These are phyloP conservation scores for Naganishia sp. DNA, from an alignment of 1,284 basidiomycete species.

Conservation along the genomic window DNA sequence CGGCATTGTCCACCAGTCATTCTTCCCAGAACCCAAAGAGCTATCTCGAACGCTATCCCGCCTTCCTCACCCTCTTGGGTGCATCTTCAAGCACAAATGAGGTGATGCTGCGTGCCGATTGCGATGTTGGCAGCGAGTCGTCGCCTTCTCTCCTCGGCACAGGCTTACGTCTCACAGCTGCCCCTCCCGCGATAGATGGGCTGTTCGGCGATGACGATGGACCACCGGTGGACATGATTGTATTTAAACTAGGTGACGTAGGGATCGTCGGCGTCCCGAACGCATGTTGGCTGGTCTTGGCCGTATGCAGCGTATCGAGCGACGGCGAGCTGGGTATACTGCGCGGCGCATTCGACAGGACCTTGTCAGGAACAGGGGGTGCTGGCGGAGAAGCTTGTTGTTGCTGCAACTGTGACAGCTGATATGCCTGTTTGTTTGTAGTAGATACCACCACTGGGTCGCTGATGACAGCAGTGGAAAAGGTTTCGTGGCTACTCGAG, in stretches of 20 bases:
- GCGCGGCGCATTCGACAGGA: not conserved
- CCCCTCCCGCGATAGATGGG: conserved; percentile 1
- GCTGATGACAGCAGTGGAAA: conserved; percentile 4
- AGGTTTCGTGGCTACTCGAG: not conserved
- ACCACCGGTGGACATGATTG: conserved; percentile 7
- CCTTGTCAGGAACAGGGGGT: not conserved
- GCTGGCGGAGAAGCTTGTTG: conserved; percentile 21
- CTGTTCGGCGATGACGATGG: conserved; percentile 7
- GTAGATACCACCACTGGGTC: conserved; percentile 20
- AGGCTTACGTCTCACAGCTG: conserved; percentile 37
- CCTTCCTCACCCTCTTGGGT: conserved; percentile 36
- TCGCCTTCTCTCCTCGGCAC: conserved; percentile 35
- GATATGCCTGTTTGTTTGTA: conserved; percentile 17
- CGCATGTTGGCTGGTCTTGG: not conserved
- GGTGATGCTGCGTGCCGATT: conserved; percentile 39
- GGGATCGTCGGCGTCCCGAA: conserved; percentile 12
- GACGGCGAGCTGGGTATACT: conserved; percentile 13
- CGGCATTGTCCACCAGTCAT: too few relatives aligned
- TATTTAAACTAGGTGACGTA: conserved; percentile 14
- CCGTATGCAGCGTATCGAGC: conserved; percentile 18
- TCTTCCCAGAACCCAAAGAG: not conserved
- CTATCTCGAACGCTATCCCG: not conserved
- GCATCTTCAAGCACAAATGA: conserved; percentile 45
- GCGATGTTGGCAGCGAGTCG: conserved; percentile 31
- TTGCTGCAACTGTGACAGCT: conserved; percentile 18